These are phyloP conservation scores for Morella rubra DNA, from an alignment of 306 rosid species.

Conservation along the genomic window DNA sequence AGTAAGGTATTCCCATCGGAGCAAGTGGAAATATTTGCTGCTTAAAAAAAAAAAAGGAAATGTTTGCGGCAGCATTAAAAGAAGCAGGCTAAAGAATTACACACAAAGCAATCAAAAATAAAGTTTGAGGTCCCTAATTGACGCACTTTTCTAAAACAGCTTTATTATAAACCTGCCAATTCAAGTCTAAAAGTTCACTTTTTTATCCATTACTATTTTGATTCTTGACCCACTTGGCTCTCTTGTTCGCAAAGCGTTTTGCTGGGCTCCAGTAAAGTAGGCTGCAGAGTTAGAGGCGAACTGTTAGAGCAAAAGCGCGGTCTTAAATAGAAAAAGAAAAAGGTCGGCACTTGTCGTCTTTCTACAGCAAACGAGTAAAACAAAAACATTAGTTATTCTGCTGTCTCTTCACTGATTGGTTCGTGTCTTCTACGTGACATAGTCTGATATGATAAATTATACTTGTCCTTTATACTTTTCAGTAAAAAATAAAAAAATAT, in stretches of 20 bases:
- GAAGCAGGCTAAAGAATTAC: too few species aligned
- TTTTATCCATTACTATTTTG: background rate
- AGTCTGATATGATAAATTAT: background rate
- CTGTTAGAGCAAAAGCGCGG: conserved; percentile 1
- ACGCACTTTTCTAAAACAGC: background rate
- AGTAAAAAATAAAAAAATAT: background rate
- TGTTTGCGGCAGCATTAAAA: too few species aligned
- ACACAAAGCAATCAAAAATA: too few species aligned
- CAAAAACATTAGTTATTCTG: background rate
- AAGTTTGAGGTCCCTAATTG: background rate
- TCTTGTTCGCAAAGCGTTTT: background rate
- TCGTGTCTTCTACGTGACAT: background rate
- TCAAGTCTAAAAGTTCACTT: background rate
- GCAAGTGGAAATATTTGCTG: background rate
- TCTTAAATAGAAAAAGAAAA: background rate
- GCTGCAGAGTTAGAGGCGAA: background rate
- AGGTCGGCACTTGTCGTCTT: conserved; percentile 22
- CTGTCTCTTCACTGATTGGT: background rate
- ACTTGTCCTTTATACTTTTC: background rate
- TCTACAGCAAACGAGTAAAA: background rate
- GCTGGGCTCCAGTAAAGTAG: conserved; percentile 17
- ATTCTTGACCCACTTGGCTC: background rate
- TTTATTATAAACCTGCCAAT: background rate
- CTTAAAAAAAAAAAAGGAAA: too few species aligned
- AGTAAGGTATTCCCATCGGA: background rate